These are phyloP conservation scores for Cokeromyces recurvatus DNA, from an alignment of 371 early-diverging fungal genomes.

Conservation along the genomic window DNA sequence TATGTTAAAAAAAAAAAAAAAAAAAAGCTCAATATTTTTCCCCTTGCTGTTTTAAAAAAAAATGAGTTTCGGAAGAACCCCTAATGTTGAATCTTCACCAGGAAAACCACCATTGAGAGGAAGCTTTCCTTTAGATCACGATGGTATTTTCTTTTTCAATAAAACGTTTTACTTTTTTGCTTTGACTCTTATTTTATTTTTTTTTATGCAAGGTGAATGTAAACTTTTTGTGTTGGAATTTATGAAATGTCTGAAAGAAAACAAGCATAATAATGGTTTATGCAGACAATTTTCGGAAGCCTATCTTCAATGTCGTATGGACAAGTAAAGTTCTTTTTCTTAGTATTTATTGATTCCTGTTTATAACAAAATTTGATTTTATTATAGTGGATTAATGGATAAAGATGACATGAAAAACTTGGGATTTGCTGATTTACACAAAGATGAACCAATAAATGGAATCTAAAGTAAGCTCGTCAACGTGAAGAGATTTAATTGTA, in stretches of 20 bases:
- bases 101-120: slow-evolving; percentile 74
- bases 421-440: slow-evolving; percentile 54
- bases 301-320: slow-evolving; percentile 83
- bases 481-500: slow-evolving; percentile 4
- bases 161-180: not conserved
- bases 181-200: not conserved
- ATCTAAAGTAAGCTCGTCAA: too few relatives aligned
- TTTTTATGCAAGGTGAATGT: slow-evolving; percentile 58
- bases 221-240: slow-evolving; percentile 66
- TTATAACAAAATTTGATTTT: not conserved
- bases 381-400: slow-evolving; percentile 62
- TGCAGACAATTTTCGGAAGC: slow-evolving; percentile 68
- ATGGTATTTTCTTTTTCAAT: slow-evolving; percentile 38
- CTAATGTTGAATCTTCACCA: slow-evolving; percentile 53
- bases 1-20: too few relatives aligned
- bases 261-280: slow-evolving; percentile 58
- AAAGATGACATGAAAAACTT: slow-evolving; percentile 65
- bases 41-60: not conserved
- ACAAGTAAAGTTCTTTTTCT: slow-evolving; percentile 47
- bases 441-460: too few relatives aligned
- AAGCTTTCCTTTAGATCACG: slow-evolving; percentile 78
- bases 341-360: not conserved
- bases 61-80: slow-evolving; percentile 66
- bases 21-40: not conserved
- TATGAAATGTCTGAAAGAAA: slow-evolving; percentile 65